Conservation (phyloP, 129 eudicot species). For the Centrapalus pauciflorus region DNA sequence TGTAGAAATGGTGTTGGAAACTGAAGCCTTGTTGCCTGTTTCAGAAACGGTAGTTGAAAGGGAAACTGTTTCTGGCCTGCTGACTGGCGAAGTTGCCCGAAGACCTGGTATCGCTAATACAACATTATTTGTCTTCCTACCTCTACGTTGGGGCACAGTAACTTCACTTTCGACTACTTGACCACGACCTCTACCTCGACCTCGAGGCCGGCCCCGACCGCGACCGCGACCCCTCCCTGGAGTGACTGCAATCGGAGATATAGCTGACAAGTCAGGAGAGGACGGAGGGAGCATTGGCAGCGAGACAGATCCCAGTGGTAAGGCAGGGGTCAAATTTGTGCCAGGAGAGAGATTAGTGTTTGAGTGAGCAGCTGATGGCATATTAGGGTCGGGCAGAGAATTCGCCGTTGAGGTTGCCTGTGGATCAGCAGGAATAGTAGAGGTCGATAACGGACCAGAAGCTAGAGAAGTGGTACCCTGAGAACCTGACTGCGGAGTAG, state of each 20-base stretch:
- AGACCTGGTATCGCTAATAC: conserved; percentile 33
- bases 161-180: conserved; percentile 45
- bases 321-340: conserved; percentile 24
- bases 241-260: conserved; percentile 30
- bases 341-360: conserved; percentile 15
- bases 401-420: neutral
- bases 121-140: conserved; percentile 37
- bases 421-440: conserved; percentile 15
- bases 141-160: conserved; percentile 46
- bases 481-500: conserved; percentile 11
- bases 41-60: conserved; percentile 12
- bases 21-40: conserved; percentile 20
- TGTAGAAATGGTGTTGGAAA: conserved; percentile 17
- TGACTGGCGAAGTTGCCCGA: conserved; percentile 32
- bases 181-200: conserved; percentile 66
- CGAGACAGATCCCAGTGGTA: conserved; percentile 22
- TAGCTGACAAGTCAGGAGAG: conserved; percentile 24
- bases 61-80: conserved; percentile 14
- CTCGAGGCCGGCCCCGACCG: conserved; percentile 43
- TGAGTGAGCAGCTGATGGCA: neutral
- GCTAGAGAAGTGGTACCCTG: conserved; percentile 1
- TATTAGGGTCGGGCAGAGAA: neutral
- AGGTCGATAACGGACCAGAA: neutral
- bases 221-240: conserved; percentile 46
- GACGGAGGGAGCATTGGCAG: conserved; percentile 17